phyloP scores from a whole-genome alignment of 192 early-diverging fungal genomes.

The Linnemannia zychae region DNA sequence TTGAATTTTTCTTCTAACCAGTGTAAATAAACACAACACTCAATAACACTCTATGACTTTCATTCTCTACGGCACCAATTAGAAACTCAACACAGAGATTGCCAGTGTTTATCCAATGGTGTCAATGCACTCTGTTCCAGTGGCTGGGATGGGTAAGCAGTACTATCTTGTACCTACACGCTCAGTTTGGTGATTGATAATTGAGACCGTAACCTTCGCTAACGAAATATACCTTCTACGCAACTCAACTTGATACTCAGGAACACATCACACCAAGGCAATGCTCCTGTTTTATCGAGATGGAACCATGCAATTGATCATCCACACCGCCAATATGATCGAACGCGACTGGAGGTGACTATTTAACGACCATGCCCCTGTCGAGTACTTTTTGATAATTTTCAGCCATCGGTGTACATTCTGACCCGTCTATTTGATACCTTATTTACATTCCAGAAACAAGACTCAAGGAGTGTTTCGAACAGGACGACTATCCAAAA shows the following conservation, averaged over 20 bases:
- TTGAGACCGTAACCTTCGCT: not conserved
- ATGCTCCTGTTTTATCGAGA: slow-evolving; percentile 70
- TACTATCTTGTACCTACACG: not conserved
- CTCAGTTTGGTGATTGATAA: not conserved
- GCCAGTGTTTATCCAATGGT: slow-evolving; percentile 12
- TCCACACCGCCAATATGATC: slow-evolving; percentile 78
- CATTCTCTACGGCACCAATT: not conserved
- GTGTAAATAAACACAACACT: too few species aligned
- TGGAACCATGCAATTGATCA: slow-evolving; percentile 61
- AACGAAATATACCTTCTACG: not conserved
- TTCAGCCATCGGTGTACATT: not conserved
- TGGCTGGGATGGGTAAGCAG: slow-evolving; percentile 36
- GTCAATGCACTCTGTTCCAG: slow-evolving; percentile 28
- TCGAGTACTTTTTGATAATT: not conserved
- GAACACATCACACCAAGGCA: slow-evolving; percentile 75
- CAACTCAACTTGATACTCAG: slow-evolving; percentile 22
- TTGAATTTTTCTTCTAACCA: not conserved
- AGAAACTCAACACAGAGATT: not conserved
- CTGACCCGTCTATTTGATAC: not conserved
- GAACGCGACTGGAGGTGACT: slow-evolving; percentile 70
- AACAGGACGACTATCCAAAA: slow-evolving; percentile 58
- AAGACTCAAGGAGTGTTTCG: slow-evolving; percentile 73
- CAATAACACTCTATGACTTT: not conserved
- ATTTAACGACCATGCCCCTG: not conserved
- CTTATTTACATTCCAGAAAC: slow-evolving; percentile 36